Conservation (phyloP, 1,284 basidiomycete species). For the Trichosporon sp. region DNA sequence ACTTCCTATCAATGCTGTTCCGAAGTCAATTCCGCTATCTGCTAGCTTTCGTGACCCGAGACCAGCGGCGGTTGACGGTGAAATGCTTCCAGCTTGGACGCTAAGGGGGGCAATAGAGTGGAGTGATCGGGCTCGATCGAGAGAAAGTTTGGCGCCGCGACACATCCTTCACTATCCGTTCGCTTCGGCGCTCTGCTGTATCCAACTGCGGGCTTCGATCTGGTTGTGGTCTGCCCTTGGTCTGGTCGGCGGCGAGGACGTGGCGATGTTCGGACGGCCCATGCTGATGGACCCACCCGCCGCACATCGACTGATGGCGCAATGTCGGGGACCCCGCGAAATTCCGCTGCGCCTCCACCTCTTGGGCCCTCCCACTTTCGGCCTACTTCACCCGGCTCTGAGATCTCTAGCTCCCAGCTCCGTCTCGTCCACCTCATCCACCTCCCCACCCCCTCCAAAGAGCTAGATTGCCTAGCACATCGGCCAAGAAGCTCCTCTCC, state of each 20-base stretch:
- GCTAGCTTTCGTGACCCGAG: no score
- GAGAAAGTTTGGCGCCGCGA: no score
- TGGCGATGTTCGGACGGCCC: neutral
- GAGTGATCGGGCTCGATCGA: no score
- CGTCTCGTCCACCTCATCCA: neutral
- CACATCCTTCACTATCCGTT: no score
- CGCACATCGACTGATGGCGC: neutral
- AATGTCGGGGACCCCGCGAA: neutral
- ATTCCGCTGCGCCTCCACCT: neutral
- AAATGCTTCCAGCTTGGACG: no score
- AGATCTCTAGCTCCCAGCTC: neutral
- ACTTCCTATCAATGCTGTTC: no score
- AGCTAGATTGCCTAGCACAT: neutral
- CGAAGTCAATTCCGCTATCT: no score
- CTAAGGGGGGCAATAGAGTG: no score
- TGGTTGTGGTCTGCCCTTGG: no score
- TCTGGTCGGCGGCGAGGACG: neutral
- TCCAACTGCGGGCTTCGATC: no score
- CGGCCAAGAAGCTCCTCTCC: neutral
- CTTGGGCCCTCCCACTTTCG: neutral
- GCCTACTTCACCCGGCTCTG: neutral
- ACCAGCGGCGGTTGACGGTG: no score
- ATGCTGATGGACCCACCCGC: neutral
- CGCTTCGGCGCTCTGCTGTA: no score
- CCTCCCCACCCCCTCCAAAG: neutral